phyloP scores from a whole-genome alignment of 2,329 filamentous ascomycete genomes.

The Clonostachys solani region DNA sequence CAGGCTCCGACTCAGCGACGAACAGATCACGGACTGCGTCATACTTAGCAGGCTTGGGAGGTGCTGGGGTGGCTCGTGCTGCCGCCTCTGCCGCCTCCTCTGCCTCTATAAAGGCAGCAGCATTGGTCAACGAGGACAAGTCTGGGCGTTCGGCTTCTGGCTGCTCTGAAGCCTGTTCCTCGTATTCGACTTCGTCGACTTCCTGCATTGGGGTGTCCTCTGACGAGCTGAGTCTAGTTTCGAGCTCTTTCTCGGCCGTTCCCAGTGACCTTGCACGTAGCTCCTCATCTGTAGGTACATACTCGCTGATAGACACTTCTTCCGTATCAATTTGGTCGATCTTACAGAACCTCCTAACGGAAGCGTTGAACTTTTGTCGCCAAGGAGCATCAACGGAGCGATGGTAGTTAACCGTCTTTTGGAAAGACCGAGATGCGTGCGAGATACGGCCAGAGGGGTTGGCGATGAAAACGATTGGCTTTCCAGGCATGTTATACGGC shows the following conservation, averaged over 20 bases:
- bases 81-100: conserved; percentile 1
- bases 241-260: conserved; percentile 25
- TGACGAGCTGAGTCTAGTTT: conserved; percentile 16
- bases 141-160: conserved; percentile 2
- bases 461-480: conserved; percentile 44
- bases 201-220: conserved; percentile 8
- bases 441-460: conserved; percentile 39
- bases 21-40: conserved; percentile 34
- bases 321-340: conserved; percentile 20
- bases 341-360: conserved; percentile 31
- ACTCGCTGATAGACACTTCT: conserved; percentile 25
- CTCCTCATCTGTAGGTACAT: conserved; percentile 22
- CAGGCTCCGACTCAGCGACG: conserved; percentile 23
- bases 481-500: conserved; percentile 35
- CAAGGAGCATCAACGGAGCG: conserved; percentile 24
- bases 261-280: conserved; percentile 26
- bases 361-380: conserved; percentile 24
- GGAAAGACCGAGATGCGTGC: conserved; percentile 41
- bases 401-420: conserved; percentile 25
- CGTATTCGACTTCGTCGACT: background rate
- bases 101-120: conserved; percentile 10
- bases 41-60: conserved; percentile 11
- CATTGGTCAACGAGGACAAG: conserved; percentile 10
- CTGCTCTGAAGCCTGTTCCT: conserved; percentile 1
- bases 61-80: conserved; percentile 2